Evolutionary conservation across 2,329 filamentous ascomycete genomes (phyloP).

Genomic region (Chaetomium sp.): DNA sequence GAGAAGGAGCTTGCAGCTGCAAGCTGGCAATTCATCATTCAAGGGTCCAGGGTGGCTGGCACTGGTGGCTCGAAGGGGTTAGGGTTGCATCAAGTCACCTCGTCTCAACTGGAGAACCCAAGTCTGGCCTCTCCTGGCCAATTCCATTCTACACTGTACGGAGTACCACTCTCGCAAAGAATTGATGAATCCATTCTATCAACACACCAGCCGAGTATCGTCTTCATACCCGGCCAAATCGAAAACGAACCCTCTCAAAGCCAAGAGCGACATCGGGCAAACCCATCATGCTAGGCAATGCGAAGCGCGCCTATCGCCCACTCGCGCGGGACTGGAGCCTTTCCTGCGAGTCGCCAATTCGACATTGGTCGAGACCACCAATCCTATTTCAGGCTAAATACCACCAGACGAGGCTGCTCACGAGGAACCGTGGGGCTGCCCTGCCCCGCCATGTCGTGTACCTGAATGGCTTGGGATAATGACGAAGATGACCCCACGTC

Average conservation of each 20-base stretch:
- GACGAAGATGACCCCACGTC: conserved; percentile 28
- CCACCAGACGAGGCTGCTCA: conserved; percentile 29
- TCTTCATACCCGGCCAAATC: background rate
- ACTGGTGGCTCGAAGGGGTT: background rate
- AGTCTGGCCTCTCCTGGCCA: background rate
- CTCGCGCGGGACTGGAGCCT: conserved; percentile 16
- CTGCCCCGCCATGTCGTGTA: conserved; percentile 27
- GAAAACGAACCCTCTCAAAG: background rate
- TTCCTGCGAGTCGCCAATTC: conserved; percentile 9
- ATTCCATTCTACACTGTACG: too few species aligned
- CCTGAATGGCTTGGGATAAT: conserved; percentile 15
- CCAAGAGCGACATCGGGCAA: conserved; percentile 22
- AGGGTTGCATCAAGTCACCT: conserved; percentile 10
- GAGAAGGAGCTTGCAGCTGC: conserved; percentile 14
- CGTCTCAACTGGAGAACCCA: background rate
- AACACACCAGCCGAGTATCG: background rate
- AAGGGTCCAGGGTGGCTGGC: background rate
- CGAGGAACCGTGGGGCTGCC: conserved; percentile 15
- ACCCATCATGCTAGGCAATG: background rate
- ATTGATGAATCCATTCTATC: background rate
- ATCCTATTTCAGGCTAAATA: conserved; percentile 33
- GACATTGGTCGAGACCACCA: conserved; percentile 27
- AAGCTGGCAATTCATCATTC: conserved; percentile 21
- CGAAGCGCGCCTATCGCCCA: conserved; percentile 8
- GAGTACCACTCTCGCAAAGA: background rate